phyloP scores from a whole-genome alignment of 2,329 filamentous ascomycete species.

The Teratosphaeria gauchensis region DNA sequence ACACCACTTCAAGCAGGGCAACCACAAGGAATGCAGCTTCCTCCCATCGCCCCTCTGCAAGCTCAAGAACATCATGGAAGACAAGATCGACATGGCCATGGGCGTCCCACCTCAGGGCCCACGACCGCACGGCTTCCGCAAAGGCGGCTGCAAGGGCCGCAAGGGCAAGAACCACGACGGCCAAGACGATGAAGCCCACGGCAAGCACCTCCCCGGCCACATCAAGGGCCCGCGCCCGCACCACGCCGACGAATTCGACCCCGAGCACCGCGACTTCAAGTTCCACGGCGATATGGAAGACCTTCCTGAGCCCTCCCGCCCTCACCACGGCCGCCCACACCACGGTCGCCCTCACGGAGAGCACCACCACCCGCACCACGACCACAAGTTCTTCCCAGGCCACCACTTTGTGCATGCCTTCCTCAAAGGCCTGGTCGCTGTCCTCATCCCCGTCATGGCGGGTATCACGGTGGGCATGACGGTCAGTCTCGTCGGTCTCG shows the following conservation, averaged over 20 bases:
- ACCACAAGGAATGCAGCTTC: constrained; percentile 28
- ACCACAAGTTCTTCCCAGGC: constrained; percentile 23
- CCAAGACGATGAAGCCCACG: background rate
- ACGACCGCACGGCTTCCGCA: background rate
- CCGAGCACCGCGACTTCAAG: background rate
- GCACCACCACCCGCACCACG: constrained; percentile 26
- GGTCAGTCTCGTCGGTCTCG: constrained; percentile 58
- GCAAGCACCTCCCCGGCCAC: constrained; percentile 15
- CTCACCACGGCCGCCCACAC: constrained; percentile 11
- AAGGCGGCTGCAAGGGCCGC: constrained; percentile 9
- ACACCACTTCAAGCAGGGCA: constrained; percentile 12
- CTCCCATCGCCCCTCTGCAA: constrained; percentile 44
- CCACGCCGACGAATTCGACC: constrained; percentile 13
- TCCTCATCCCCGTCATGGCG: constrained; percentile 58
- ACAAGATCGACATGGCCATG: constrained; percentile 34
- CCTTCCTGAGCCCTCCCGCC: constrained; percentile 13
- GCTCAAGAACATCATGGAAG: constrained; percentile 43
- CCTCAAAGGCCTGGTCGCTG: constrained; percentile 49
- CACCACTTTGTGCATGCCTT: constrained; percentile 34
- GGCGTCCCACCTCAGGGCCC: constrained; percentile 25
- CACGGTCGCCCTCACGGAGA: constrained; percentile 11
- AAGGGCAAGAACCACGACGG: constrained; percentile 22
- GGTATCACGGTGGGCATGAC: constrained; percentile 60
- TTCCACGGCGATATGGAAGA: background rate
- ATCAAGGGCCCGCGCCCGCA: constrained; percentile 11